A percentile compares a stretch with the other conserved stretches of the same genome.
Evolutionary conservation across 164 flowering plant genomes (phyloP).

Genomic region (Aristolochia contorta): DNA sequence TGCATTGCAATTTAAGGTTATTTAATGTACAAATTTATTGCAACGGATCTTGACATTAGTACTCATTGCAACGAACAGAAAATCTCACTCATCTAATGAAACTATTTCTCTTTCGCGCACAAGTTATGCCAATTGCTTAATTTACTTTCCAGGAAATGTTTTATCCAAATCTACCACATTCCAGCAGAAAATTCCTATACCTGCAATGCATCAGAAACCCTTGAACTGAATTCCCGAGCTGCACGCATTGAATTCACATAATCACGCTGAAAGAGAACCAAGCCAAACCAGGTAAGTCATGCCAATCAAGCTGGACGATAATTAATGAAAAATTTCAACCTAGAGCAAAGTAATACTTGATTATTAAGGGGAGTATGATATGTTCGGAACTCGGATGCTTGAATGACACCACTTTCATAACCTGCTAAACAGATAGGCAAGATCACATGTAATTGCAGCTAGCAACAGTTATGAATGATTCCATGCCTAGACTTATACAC

Average conservation of each 20-base stretch:
- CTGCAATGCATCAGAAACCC: slow-evolving; percentile 69
- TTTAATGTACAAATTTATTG: too few relatives aligned
- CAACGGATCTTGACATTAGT: too few relatives aligned
- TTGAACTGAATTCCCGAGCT: slow-evolving; percentile 79
- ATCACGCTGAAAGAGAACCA: slow-evolving; percentile 44
- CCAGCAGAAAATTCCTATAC: slow-evolving; percentile 25
- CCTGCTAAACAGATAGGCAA: slow-evolving; percentile 29
- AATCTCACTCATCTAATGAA: too few relatives aligned
- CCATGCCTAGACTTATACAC: too few relatives aligned
- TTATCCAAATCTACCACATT: too few relatives aligned
- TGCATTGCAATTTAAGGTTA: too few relatives aligned
- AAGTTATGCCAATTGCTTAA: too few relatives aligned
- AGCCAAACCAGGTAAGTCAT: not conserved
- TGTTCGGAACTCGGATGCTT: slow-evolving; percentile 88
- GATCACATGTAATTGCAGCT: not conserved
- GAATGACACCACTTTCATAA: slow-evolving; percentile 61
- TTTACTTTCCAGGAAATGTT: too few relatives aligned
- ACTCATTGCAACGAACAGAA: too few relatives aligned
- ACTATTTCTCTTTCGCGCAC: too few relatives aligned
- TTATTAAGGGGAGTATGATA: slow-evolving; percentile 96
- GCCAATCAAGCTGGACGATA: not conserved
- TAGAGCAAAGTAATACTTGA: slow-evolving; percentile 44
- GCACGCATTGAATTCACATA: slow-evolving; percentile 88
- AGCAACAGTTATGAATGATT: too few relatives aligned
- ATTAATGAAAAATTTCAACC: not conserved